Evolutionary conservation across 2,329 filamentous ascomycete genomes (phyloP), one percentile per base, ranked within the genome.

Genomic region (Fusarium concolor): DNA sequence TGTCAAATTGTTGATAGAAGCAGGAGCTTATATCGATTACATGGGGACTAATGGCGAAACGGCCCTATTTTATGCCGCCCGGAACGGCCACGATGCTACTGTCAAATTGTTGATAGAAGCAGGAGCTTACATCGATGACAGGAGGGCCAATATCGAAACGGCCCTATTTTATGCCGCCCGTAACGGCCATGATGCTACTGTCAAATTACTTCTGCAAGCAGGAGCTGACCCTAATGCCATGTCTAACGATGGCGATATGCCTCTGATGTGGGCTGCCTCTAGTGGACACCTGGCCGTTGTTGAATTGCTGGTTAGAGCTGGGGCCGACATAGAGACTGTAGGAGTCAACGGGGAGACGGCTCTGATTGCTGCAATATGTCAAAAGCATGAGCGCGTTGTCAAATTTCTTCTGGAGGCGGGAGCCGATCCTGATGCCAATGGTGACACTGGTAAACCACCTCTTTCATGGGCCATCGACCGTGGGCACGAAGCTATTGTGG

Each of bases 231-330:
- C 37, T 8, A 39, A 39, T 14, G 20, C 18, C 3, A 20, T 2
- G 10, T 5, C 18, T 22, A 1, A 1, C 5, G 6, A 7, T 22
- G 9, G 7, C 5, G 10, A 14, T 2, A 20, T 18, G n/a, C n/a
- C 37, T 39, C 37, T 39, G n/a, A 10, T 11, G 3, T 11, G 18
- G 10, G 37, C 37, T 17, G 37, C 37, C 10, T 18, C n/a, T 1
- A 11, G 20, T 12, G 37, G 37, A 11, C 31, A 33, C 5, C 31
- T 33, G 31, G 31, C 12, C 14, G 31, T 33, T 33, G 31, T 33
- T 33, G 14, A 33, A 33, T 15, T 8, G 2, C 14, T 33, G 12
- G 14, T 33, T 10, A 10, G 6, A 6, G 12, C 31, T 17, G 31
- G 31, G 7, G 12, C 31, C 31, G 14, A 33, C 29, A 31, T 31